These are phyloP conservation scores for Sungouiozyma intestinalis DNA, from an alignment of 805 yeast genomes.

Conservation along the genomic window DNA sequence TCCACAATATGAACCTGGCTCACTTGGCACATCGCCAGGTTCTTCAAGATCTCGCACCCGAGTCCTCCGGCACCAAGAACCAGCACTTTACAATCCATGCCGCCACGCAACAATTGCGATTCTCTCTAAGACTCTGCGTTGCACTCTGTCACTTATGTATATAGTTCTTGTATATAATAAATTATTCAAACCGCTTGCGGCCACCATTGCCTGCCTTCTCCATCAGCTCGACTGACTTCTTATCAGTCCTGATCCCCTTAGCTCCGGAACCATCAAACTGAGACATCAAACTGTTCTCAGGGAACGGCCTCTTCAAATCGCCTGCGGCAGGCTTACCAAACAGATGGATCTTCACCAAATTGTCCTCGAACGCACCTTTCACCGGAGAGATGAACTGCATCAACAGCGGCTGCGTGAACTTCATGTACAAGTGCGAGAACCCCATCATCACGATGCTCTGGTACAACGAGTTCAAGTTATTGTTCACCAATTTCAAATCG, in stretches of 20 bases:
- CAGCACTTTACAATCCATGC: conserved; percentile 36
- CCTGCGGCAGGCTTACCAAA: conserved; percentile 64
- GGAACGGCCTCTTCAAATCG: conserved; percentile 91
- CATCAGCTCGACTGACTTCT: conserved; percentile 74
- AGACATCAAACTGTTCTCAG: conserved; percentile 67
- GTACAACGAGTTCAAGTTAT: conserved; percentile 71
- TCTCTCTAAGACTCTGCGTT: background rate
- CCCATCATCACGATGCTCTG: conserved; percentile 94
- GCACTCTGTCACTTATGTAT: background rate
- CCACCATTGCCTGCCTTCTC: conserved; percentile 84
- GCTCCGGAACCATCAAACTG: conserved; percentile 36
- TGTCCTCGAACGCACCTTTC: conserved; percentile 81
- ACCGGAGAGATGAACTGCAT: conserved; percentile 89
- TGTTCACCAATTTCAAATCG: conserved; percentile 77
- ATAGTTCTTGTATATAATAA: no score
- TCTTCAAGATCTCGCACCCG: conserved; percentile 82
- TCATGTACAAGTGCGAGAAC: conserved; percentile 95
- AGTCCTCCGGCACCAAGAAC: conserved; percentile 93
- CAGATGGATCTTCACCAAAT: conserved; percentile 83
- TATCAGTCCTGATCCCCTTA: conserved; percentile 62
- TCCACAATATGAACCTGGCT: conserved; percentile 80
- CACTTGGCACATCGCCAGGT: conserved; percentile 47
- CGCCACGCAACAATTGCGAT: background rate
- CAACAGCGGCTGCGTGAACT: conserved; percentile 91
- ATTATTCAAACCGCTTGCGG: conserved; percentile 60